Conservation (phyloP, 768 basidiomycete species). For the Lanmaoa rubissima region DNA sequence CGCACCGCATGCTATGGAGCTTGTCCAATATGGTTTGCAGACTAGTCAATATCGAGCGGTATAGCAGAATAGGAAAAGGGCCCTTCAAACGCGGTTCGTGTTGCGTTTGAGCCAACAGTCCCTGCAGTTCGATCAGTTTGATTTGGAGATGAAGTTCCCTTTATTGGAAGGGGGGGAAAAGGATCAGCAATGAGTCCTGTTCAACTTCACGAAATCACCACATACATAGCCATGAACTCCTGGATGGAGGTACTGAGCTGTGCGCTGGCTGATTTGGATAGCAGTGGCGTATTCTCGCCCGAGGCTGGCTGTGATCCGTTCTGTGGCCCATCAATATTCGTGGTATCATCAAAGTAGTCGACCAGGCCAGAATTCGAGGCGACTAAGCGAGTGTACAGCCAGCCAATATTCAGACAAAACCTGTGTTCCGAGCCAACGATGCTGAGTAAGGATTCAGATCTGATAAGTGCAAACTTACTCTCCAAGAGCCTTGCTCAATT, state of each 20-base stretch:
- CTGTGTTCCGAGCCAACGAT: constrained; percentile 38
- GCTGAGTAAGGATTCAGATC: background rate
- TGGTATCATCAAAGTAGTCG: constrained; percentile 36
- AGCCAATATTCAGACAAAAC: constrained; percentile 90
- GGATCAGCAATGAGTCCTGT: constrained; percentile 1
- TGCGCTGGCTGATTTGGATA: constrained; percentile 37
- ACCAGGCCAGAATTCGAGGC: constrained; percentile 78
- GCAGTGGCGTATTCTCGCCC: constrained; percentile 33
- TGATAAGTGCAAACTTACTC: constrained; percentile 54
- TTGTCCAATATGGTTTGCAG: constrained; percentile 84
- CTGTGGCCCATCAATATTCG: background rate
- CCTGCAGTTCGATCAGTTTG: constrained; percentile 82
- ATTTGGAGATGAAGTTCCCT: constrained; percentile 97
- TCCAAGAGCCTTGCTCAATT: constrained; percentile 79
- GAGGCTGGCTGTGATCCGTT: constrained; percentile 2
- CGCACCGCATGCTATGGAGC: constrained; percentile 94
- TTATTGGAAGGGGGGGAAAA: background rate
- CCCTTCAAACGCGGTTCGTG: constrained; percentile 96
- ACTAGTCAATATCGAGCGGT: constrained; percentile 79
- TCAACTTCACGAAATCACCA: constrained; percentile 3
- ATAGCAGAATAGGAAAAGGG: constrained; percentile 85
- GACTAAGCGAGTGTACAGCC: constrained; percentile 91
- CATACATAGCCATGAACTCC: constrained; percentile 92
- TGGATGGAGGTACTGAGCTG: constrained; percentile 63
- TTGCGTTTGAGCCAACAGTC: constrained; percentile 81